These are phyloP conservation scores for Lyophyllum atratum DNA, from an alignment of 768 basidiomycete genomes.

Conservation along the genomic window DNA sequence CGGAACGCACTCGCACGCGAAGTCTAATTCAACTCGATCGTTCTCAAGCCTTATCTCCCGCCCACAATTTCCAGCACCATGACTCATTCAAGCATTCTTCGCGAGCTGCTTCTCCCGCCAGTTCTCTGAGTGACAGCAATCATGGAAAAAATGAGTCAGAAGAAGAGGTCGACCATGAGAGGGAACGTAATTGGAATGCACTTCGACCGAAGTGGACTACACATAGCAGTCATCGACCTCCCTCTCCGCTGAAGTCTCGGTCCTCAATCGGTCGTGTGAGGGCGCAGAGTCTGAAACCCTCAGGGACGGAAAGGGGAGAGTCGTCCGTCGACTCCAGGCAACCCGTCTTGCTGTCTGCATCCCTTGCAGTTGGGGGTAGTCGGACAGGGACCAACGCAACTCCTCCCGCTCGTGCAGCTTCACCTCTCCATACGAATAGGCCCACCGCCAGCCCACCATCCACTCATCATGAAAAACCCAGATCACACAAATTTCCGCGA, in stretches of 20 bases:
- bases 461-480: background rate
- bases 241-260: conserved; percentile 14
- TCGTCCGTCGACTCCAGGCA: conserved; percentile 16
- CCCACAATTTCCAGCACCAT: conserved; percentile 28
- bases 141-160: conserved; percentile 31
- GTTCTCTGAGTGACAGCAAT: conserved; percentile 31
- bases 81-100: conserved; percentile 33
- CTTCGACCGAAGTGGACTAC: conserved; percentile 58
- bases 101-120: conserved; percentile 43
- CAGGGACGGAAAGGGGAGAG: conserved; percentile 19
- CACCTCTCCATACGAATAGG: background rate
- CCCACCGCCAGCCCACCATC: background rate
- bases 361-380: background rate
- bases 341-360: background rate
- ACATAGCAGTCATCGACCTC: conserved; percentile 10
- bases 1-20: conserved; percentile 20
- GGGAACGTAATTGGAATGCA: conserved; percentile 74
- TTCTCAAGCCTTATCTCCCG: conserved; percentile 25
- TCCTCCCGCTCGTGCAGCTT: background rate
- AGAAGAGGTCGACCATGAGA: conserved; percentile 34
- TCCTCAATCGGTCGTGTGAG: conserved; percentile 15
- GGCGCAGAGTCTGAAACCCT: conserved; percentile 21
- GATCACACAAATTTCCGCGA: background rate
- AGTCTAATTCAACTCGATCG: conserved; percentile 39
- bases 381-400: background rate